Evolutionary conservation across 108 stramenopile genomes (phyloP).

Genomic region (Parietichytrium sp.): DNA sequence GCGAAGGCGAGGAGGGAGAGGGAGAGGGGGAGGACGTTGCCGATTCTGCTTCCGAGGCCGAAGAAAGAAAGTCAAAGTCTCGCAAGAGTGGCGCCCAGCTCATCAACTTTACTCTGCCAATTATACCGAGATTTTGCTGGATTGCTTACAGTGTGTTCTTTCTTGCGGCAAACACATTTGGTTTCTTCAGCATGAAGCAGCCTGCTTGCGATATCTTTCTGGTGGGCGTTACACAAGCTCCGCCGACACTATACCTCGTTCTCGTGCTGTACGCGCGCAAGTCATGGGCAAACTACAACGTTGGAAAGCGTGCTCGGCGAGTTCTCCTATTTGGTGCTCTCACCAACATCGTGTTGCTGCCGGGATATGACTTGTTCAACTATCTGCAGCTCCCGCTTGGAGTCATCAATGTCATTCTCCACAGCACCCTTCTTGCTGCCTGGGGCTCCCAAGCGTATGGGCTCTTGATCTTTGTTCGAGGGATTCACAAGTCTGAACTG

Average conservation of each 20-base stretch:
- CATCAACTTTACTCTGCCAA: slow-evolving; percentile 38
- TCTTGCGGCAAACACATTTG: slow-evolving; percentile 57
- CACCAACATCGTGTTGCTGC: slow-evolving; percentile 74
- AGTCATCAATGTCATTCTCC: slow-evolving; percentile 71
- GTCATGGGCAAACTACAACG: neutral
- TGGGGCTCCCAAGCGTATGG: slow-evolving; percentile 76
- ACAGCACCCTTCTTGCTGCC: slow-evolving; percentile 68
- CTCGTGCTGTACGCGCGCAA: slow-evolving; percentile 24
- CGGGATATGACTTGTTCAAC: slow-evolving; percentile 74
- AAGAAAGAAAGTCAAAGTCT: neutral
- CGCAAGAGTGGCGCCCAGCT: neutral
- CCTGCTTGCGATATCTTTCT: slow-evolving; percentile 87
- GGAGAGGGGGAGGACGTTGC: no score
- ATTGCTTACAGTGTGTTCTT: slow-evolving; percentile 59
- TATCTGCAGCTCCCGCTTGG: slow-evolving; percentile 53
- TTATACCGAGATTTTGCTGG: slow-evolving; percentile 65
- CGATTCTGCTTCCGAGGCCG: no score
- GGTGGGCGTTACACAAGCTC: slow-evolving; percentile 73
- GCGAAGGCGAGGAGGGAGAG: no score
- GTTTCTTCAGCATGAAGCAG: slow-evolving; percentile 71
- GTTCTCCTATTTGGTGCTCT: slow-evolving; percentile 71
- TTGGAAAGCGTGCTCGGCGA: neutral
- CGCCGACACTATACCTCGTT: slow-evolving; percentile 69
- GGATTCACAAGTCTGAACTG: neutral
- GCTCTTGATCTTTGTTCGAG: slow-evolving; percentile 42